Evolutionary conservation across 805 yeast genomes (phyloP), one percentile per base, ranked within the genome.

Genomic region (Ogataea ramenticola): DNA sequence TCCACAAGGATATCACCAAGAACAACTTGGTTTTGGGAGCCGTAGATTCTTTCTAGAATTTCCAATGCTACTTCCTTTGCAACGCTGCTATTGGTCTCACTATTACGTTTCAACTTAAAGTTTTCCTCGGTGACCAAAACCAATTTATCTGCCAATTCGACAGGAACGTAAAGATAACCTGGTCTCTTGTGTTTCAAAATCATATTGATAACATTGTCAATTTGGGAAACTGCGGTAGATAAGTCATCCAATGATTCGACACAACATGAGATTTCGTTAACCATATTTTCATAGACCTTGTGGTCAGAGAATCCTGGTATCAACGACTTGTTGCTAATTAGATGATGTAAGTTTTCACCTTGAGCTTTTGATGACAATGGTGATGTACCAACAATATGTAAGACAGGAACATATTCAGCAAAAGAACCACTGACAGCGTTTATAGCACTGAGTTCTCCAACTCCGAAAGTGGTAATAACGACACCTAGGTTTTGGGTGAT

Each of bases 321-420:
- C 1, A 77, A 60, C 46, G 76, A 65, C 31, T 67, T 53, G 40
- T 66, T 64, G 35, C 81, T 84, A 33, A 83, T 71, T 55, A 82
- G 66, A 57, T 83, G 90, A 56, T 83, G 91, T 44, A 68, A 56
- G 44, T 71, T 68, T 19, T 57, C 56, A 12, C 61, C 58, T 1
- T 26, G 21, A 1, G 16, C 19, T 35, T 61, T 61, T 16, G 42
- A 52, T 10, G 29, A 41, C 20, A 66, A 61, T n/a, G 76, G 67
- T 7, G 88, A 79, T 47, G 86, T 80, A 34, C 96, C 96, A 16
- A 89, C 96, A 50, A 89, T 80, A 63, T 87, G 96, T 45, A 88
- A 67, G 2, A 88, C 67, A 7, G 93, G 93, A 36, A 82, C 82
- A 52, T 71, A 76, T 64, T 88, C 96, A 30, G 95, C 84, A 66